These are phyloP conservation scores for Lavandula angustifolia DNA, from an alignment of 257 asterid species.

Conservation along the genomic window DNA sequence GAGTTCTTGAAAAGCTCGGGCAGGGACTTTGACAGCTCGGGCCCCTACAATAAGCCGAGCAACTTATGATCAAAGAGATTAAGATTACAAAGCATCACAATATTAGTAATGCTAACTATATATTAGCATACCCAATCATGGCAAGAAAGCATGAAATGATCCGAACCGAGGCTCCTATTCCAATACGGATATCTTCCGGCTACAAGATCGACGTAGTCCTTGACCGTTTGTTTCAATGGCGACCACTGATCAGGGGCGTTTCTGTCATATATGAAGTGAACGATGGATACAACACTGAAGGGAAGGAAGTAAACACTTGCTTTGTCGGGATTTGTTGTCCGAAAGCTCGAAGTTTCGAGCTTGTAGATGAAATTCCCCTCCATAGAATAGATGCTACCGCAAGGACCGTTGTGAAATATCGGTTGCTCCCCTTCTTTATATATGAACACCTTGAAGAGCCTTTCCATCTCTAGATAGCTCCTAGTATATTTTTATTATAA, in stretches of 20 bases:
- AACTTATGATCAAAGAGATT: too few species aligned
- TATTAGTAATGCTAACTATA: too few species aligned
- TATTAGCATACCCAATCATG: slow-evolving; percentile 79
- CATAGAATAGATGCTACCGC: slow-evolving; percentile 81
- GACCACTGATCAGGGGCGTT: slow-evolving; percentile 52
- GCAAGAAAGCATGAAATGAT: slow-evolving; percentile 93
- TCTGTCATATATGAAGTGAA: slow-evolving; percentile 65
- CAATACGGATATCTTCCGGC: slow-evolving; percentile 57
- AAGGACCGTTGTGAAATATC: slow-evolving; percentile 85
- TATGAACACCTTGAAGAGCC: slow-evolving; percentile 65
- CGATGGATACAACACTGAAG: slow-evolving; percentile 73
- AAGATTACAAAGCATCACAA: too few species aligned
- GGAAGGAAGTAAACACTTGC: slow-evolving; percentile 84
- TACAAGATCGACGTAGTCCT: slow-evolving; percentile 65
- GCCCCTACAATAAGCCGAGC: slow-evolving; percentile 51
- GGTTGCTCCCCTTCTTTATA: slow-evolving; percentile 95
- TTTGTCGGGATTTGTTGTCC: slow-evolving; percentile 64
- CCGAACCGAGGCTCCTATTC: slow-evolving; percentile 83
- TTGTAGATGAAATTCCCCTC: slow-evolving; percentile 84
- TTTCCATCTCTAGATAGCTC: slow-evolving; percentile 96
- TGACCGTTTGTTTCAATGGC: slow-evolving; percentile 67
- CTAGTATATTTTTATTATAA: slow-evolving; percentile 35
- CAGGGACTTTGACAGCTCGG: slow-evolving; percentile 63
- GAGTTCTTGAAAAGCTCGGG: slow-evolving; percentile 69
- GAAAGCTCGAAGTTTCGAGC: slow-evolving; percentile 60